Evolutionary conservation across 768 basidiomycete genomes (phyloP).

Genomic region (Russula dissimulans): DNA sequence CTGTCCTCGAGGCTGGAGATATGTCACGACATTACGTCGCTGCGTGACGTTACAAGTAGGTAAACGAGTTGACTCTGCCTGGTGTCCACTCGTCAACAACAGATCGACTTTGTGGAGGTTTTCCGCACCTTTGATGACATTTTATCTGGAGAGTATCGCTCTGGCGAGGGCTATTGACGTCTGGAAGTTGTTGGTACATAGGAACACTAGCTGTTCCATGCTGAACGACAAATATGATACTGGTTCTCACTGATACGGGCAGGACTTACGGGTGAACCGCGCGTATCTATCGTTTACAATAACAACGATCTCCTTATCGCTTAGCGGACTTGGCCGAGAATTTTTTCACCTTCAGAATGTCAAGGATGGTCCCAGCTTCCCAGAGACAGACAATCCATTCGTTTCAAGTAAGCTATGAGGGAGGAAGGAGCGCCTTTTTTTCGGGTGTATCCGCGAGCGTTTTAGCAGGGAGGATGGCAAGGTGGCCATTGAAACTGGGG

Average conservation of each 20-base stretch:
- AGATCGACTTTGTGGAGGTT: not conserved
- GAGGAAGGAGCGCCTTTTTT: not conserved
- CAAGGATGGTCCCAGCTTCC: not conserved
- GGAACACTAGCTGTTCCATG: not conserved
- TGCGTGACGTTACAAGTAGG: not conserved
- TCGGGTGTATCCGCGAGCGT: not conserved
- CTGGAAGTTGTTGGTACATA: no score
- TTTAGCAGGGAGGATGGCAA: not conserved
- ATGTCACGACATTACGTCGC: not conserved
- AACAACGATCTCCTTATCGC: no score
- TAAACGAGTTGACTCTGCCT: not conserved
- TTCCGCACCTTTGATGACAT: not conserved
- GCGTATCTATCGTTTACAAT: not conserved
- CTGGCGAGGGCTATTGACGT: no score
- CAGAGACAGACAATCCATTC: not conserved
- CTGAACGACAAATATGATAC: not conserved
- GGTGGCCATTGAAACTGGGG: not conserved
- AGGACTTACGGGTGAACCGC: not conserved
- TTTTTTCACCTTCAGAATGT: not conserved
- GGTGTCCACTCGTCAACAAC: not conserved
- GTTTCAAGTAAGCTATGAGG: not conserved
- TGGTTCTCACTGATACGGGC: not conserved
- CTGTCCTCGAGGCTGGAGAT: not conserved
- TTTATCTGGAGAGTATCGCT: not conserved
- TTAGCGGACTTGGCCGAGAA: not conserved